A percentile compares a stretch with the other conserved stretches of the same genome.
These are phyloP conservation scores for Massarina eburnea DNA, from an alignment of 2,329 filamentous ascomycete genomes.

Conservation along the genomic window DNA sequence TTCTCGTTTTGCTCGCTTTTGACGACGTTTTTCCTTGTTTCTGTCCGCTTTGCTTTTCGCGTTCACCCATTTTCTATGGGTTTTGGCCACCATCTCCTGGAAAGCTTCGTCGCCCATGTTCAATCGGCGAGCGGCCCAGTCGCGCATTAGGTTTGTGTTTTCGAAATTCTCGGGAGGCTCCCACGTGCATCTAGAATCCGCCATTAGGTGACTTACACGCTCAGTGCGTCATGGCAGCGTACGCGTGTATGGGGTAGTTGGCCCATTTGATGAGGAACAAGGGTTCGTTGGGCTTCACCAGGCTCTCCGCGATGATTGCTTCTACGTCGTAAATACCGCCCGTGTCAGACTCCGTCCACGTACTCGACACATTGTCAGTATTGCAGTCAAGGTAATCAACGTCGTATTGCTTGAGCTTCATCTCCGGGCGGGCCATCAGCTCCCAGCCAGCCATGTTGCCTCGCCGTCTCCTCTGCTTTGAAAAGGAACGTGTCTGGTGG, in stretches of 20 bases:
- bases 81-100: conserved; percentile 11
- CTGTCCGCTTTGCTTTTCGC: conserved; percentile 6
- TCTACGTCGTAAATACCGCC: conserved; percentile 20
- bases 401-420: conserved; percentile 11
- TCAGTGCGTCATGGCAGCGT: conserved; percentile 4
- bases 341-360: conserved; percentile 49
- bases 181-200: conserved; percentile 23
- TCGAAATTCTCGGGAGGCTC: conserved; percentile 25
- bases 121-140: conserved; percentile 14
- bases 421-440: neutral
- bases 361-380: conserved; percentile 58
- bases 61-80: conserved; percentile 6
- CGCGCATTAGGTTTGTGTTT: conserved; percentile 7
- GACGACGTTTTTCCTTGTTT: conserved; percentile 9
- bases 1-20: conserved; percentile 22
- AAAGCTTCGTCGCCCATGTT: conserved; percentile 15
- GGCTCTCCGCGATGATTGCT: conserved; percentile 28
- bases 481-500: no score
- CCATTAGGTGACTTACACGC: neutral
- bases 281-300: conserved; percentile 52
- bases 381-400: conserved; percentile 46
- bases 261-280: conserved; percentile 67
- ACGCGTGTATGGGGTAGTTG: conserved; percentile 54
- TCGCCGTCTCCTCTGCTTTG: no score
- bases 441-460: neutral